Evolutionary conservation across 1,284 basidiomycete genomes (phyloP), one percentile per base, ranked within the genome.

Genomic region (Ganoderma resinaceum): DNA sequence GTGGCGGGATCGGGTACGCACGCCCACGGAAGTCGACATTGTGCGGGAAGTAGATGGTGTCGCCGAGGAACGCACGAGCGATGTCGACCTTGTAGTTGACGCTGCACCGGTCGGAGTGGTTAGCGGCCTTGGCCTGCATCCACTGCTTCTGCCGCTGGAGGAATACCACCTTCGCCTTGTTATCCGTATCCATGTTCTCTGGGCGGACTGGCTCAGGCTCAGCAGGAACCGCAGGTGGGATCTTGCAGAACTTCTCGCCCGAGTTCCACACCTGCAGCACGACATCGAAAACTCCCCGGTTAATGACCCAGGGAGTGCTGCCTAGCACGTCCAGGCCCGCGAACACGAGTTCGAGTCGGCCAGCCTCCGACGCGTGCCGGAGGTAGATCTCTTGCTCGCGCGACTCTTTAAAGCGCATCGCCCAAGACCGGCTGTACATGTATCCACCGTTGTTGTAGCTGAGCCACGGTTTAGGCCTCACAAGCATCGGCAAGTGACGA

Each of bases 81-180:
- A 99, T 98, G 81, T 99, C 97, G 68, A 99, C 90, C 81, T 97
- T 98, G 82, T 99, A 99, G 80, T 99, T 99, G 70, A 97, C 91
- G 77, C 88, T 95, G 80, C 97, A 99, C 58, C 97, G 86, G 69
- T 96, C 94, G 20, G 93, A 94, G 80, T 99, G 97, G 73, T 93
- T 94, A 74, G 90, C 91, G 23, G 92, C 89, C 80, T 91, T 92
- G 26, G 81, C 82, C 73, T 89, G 84, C n/a, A 85, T 80, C 75
- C 89, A 90, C 35, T 81, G 78, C 79, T 89, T 93, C 74, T 93
- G 81, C 37, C 88, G 84, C 64, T 84, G 81, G 31, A 92, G 75
- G 77, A 91, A 94, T 8, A 89, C 77, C 29, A 85, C 84, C 76
- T 90, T 89, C 1, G 85, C 86, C 70, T 87, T 86, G 40, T 93